phyloP scores from a whole-genome alignment of 768 basidiomycete species.

The Podaxis sp. region DNA sequence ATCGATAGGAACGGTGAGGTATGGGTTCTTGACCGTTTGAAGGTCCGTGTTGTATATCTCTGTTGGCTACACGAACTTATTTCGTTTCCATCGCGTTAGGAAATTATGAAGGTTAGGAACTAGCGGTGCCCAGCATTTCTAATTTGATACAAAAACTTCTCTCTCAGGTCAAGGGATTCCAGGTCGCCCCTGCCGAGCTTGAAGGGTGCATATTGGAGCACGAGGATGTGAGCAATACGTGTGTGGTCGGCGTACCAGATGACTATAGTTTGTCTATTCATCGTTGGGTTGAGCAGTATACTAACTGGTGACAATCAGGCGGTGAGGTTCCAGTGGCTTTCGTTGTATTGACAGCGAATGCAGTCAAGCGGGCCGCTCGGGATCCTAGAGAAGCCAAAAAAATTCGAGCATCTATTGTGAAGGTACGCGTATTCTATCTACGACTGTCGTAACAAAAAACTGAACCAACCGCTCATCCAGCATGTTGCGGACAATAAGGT shows the following conservation, averaged over 20 bases:
- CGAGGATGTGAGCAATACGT: slow-evolving; percentile 56
- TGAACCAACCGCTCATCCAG: slow-evolving; percentile 25
- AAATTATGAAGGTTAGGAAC: slow-evolving; percentile 42
- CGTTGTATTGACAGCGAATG: slow-evolving; percentile 50
- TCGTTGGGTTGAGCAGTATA: not conserved
- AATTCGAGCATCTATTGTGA: slow-evolving; percentile 46
- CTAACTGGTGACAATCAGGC: slow-evolving; percentile 24
- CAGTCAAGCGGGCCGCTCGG: slow-evolving; percentile 32
- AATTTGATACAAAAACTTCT: slow-evolving; percentile 28
- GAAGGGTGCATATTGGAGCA: slow-evolving; percentile 67
- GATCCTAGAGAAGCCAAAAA: slow-evolving; percentile 28
- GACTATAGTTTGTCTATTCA: slow-evolving; percentile 51
- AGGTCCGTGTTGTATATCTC: slow-evolving; percentile 33
- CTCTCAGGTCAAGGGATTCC: slow-evolving; percentile 64
- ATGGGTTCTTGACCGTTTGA: slow-evolving; percentile 63
- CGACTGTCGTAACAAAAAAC: not conserved
- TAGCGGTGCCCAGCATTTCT: not conserved
- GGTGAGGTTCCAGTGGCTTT: slow-evolving; percentile 75
- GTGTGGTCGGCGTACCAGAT: slow-evolving; percentile 66
- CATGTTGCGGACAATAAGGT: slow-evolving; percentile 56
- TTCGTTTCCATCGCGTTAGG: slow-evolving; percentile 23
- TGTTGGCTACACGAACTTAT: not conserved
- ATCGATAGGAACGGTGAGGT: slow-evolving; percentile 56
- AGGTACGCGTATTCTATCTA: slow-evolving; percentile 32
- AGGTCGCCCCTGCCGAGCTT: slow-evolving; percentile 74